Base-by-base conservation (phyloP, 2,329 filamentous ascomycete genomes). In the Aspergillus hiratsukae region DNA sequence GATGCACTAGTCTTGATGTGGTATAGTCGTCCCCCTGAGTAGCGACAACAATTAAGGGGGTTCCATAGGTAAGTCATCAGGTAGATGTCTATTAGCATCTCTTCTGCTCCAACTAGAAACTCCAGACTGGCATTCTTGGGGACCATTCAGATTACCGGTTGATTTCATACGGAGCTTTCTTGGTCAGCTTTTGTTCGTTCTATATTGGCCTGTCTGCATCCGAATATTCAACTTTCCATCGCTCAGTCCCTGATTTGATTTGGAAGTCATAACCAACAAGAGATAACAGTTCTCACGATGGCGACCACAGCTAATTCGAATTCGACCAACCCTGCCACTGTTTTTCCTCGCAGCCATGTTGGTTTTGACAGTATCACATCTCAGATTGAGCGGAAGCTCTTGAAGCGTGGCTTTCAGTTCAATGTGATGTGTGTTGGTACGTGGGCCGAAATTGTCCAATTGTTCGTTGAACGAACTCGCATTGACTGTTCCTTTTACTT, bases 291-390 rank as follows among this genome's bases (percentile, higher is more conserved):
- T 69, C 83, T 78, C 64, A 77, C 79, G 75, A 87, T 89, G 84
- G 85, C 87, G 70, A 74, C 86, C 72, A 80, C 85, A 71, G 86
- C 86, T 72, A 85, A 88, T 58, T 74, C 77, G 65, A 74, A 78
- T 58, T 64, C 69, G 52, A 63, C 68, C 64, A 62, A 69, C 45
- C 69, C 72, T 70, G 80, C 80, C 65, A 72, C 78, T 14, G 84
- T 88, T 75, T 94, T 90, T 79, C 94, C 94, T 73, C 88, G 94
- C 77, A 96, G 88, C 88, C 94, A 97, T 84, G 94, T 99, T 78
- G 94, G 94, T 86, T 99, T 99, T 83, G 94, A 99, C 83, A 97
- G 91, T 83, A 99, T 99, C 84, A 99, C 94, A 69, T 91, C 88
- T 67, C 94, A 99, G 83, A 99, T 99, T 71, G 94, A 99, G 87